Evolutionary conservation across 768 basidiomycete species (phyloP).

Genomic region (Serendipita vermifera): DNA sequence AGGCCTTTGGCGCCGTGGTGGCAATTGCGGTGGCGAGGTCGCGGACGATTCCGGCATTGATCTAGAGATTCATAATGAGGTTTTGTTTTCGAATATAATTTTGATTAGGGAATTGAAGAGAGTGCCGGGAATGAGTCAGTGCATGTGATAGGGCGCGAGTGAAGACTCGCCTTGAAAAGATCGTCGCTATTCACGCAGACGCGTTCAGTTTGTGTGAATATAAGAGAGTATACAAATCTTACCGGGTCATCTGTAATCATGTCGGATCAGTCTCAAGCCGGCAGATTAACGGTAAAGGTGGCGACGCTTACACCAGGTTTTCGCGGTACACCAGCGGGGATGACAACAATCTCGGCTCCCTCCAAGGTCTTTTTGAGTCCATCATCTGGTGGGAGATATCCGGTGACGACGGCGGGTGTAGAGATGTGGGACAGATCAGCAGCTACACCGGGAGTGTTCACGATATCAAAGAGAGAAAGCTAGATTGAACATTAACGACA

Average conservation of each 20-base stretch:
- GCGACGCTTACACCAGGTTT: constrained; percentile 69
- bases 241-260: constrained; percentile 38
- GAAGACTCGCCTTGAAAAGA: constrained; percentile 70
- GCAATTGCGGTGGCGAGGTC: constrained; percentile 89
- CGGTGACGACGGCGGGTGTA: constrained; percentile 72
- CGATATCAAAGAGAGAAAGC: constrained; percentile 91
- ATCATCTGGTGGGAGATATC: constrained; percentile 61
- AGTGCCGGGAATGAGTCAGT: not conserved
- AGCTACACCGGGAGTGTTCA: constrained; percentile 93
- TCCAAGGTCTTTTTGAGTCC: constrained; percentile 71
- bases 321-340: constrained; percentile 92
- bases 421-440: constrained; percentile 90
- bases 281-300: not conserved
- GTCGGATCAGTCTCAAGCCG: constrained; percentile 8
- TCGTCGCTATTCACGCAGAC: constrained; percentile 53
- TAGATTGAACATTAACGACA: constrained; percentile 22
- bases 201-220: constrained; percentile 8
- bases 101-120: not conserved
- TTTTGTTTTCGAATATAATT: not conserved
- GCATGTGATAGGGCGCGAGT: not conserved
- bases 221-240: constrained; percentile 17
- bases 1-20: constrained; percentile 70
- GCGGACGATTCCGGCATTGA: constrained; percentile 94
- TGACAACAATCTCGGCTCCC: constrained; percentile 82
- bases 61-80: constrained; percentile 34